Conservation (phyloP, 108 stramenopile species). For the Aureococcus anophagefferens region DNA sequence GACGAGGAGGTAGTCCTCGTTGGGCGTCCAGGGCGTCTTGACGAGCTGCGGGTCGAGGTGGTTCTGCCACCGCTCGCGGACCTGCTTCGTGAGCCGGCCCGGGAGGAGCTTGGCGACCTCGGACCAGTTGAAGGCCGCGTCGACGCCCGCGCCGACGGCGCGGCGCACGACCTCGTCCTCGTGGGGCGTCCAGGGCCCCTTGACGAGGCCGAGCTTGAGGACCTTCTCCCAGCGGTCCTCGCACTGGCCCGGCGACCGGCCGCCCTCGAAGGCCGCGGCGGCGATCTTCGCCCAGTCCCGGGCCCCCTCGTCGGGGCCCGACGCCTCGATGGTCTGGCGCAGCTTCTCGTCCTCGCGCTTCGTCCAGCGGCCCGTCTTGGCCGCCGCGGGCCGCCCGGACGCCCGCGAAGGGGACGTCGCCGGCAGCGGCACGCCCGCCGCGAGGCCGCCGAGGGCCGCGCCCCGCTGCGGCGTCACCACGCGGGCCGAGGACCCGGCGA, state of each 20-base stretch:
- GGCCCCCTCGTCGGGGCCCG: neutral
- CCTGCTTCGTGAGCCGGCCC: constrained; percentile 16
- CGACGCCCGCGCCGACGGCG: neutral
- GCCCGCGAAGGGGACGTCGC: too few species aligned
- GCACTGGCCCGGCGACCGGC: constrained; percentile 47
- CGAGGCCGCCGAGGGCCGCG: too few species aligned
- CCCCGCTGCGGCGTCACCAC: too few species aligned
- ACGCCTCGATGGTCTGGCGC: neutral
- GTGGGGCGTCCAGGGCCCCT: constrained; percentile 46
- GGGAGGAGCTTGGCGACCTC: constrained; percentile 10
- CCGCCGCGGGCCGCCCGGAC: too few species aligned
- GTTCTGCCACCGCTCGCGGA: constrained; percentile 30
- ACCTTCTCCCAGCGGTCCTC: constrained; percentile 54
- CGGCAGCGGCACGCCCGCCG: too few species aligned
- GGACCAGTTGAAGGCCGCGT: constrained; percentile 6
- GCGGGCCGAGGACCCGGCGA: too few species aligned
- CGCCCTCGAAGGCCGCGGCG: constrained; percentile 4
- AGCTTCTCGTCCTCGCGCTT: constrained; percentile 17
- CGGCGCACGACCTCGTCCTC: constrained; percentile 38
- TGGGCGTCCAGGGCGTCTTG: constrained; percentile 23
- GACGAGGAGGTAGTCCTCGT: constrained; percentile 18
- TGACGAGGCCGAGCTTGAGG: constrained; percentile 47
- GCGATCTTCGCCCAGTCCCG: neutral
- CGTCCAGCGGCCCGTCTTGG: constrained; percentile 11
- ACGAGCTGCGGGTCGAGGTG: constrained; percentile 25